Conservation (phyloP, 768 basidiomycete genomes). For the Russula earlei region DNA sequence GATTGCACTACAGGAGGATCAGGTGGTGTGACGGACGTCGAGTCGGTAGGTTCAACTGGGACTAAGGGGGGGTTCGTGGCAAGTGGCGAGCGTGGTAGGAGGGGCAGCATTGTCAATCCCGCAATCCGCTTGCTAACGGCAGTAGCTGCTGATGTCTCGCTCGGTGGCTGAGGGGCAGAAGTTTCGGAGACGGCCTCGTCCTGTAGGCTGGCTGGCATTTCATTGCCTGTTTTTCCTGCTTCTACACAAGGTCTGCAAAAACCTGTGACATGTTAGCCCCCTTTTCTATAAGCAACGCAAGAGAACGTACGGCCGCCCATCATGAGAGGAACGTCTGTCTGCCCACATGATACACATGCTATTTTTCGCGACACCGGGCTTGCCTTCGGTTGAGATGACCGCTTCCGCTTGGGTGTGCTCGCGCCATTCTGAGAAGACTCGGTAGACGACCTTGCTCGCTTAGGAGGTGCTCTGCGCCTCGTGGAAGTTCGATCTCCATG, state of each 20-base stretch:
- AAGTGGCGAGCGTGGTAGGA: constrained; percentile 7
- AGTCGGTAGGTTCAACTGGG: constrained; percentile 10
- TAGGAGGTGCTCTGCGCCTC: constrained; percentile 29
- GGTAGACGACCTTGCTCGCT: constrained; percentile 23
- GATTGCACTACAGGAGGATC: not conserved
- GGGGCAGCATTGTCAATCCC: not conserved
- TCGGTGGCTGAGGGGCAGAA: not conserved
- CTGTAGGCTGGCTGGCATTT: not conserved
- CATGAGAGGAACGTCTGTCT: constrained; percentile 66
- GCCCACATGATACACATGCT: constrained; percentile 50
- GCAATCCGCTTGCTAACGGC: constrained; percentile 4
- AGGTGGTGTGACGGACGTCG: not conserved
- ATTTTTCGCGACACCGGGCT: constrained; percentile 35
- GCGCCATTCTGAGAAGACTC: constrained; percentile 10
- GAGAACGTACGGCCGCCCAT: constrained; percentile 60
- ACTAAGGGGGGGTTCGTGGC: constrained; percentile 10
- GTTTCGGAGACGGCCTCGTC: not conserved
- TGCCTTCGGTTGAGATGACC: constrained; percentile 28
- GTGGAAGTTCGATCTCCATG: constrained; percentile 28
- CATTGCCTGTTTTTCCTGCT: constrained; percentile 11
- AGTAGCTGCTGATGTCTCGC: not conserved
- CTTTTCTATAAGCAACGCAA: not conserved
- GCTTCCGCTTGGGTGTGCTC: constrained; percentile 34
- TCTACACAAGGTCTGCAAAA: constrained; percentile 61
- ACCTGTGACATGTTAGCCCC: constrained; percentile 31